Conservation (phyloP, 768 basidiomycete genomes). For the Trametes meyenii region DNA sequence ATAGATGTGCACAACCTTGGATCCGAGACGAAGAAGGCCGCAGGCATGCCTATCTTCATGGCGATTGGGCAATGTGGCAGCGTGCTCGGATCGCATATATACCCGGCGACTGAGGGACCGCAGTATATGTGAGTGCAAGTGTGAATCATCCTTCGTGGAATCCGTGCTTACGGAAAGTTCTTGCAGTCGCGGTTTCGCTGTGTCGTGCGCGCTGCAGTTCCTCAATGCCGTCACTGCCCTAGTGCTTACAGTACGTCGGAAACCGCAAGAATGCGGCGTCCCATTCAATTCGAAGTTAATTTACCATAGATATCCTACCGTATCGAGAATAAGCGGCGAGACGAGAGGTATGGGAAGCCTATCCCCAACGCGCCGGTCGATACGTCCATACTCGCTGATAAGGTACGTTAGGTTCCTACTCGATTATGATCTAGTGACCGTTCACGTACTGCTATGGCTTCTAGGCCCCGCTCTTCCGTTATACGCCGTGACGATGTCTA, state of each 20-base stretch:
- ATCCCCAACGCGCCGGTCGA: slow-evolving; percentile 29
- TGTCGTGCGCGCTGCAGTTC: slow-evolving; percentile 32
- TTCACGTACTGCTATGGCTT: not conserved
- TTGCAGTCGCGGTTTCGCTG: not conserved
- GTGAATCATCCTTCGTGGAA: no score
- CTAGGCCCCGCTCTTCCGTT: slow-evolving; percentile 30
- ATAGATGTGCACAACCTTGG: slow-evolving; percentile 74
- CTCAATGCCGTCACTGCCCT: slow-evolving; percentile 53
- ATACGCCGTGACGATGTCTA: slow-evolving; percentile 18
- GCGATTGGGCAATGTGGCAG: slow-evolving; percentile 80
- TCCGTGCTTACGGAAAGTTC: not conserved
- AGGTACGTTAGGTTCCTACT: slow-evolving; percentile 16
- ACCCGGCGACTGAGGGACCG: slow-evolving; percentile 65
- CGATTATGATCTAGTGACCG: not conserved
- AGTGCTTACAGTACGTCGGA: slow-evolving; percentile 49
- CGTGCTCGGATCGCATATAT: slow-evolving; percentile 72
- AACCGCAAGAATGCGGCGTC: not conserved
- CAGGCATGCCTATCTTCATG: slow-evolving; percentile 79
- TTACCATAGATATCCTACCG: slow-evolving; percentile 58
- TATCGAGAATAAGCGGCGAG: slow-evolving; percentile 45
- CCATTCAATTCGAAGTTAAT: not conserved
- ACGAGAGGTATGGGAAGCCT: slow-evolving; percentile 27
- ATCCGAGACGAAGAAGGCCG: slow-evolving; percentile 76
- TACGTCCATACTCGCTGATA: slow-evolving; percentile 29
- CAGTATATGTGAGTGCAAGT: slow-evolving; percentile 56